A percentile compares a stretch with the other conserved stretches of the same genome.
phyloP scores from a whole-genome alignment of 1,284 basidiomycete genomes.

The Cryptococcus amylolentus region DNA sequence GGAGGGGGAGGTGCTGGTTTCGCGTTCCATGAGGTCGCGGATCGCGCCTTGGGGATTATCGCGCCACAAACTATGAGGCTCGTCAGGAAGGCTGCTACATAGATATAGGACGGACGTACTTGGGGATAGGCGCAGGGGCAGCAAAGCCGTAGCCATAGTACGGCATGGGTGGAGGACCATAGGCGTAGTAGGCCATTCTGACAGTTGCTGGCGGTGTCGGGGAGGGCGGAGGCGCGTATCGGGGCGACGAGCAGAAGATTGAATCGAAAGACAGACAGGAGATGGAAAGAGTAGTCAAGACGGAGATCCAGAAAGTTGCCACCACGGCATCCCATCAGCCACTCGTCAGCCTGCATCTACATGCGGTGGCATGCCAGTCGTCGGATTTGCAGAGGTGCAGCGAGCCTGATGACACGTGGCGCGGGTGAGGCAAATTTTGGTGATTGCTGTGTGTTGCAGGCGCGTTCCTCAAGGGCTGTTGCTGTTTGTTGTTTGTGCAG shows the following conservation, averaged over 20 bases:
- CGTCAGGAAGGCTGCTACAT: background rate
- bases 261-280: background rate
- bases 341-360: too few relatives aligned
- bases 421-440: too few relatives aligned
- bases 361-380: too few relatives aligned
- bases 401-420: too few relatives aligned
- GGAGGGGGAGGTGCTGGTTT: conserved; percentile 21
- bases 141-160: background rate
- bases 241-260: background rate
- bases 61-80: conserved; percentile 14
- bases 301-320: too few relatives aligned
- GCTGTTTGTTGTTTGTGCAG: too few relatives aligned
- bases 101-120: background rate
- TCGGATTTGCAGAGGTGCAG: too few relatives aligned
- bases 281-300: too few relatives aligned
- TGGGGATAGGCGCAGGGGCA: background rate
- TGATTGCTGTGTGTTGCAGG: too few relatives aligned
- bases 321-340: too few relatives aligned
- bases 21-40: conserved; percentile 28
- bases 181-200: background rate
- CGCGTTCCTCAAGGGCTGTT: too few relatives aligned
- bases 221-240: background rate
- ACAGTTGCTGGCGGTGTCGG: background rate
- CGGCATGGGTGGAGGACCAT: background rate
- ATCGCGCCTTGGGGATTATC: conserved; percentile 26